Conservation (phyloP, 768 basidiomycete genomes). For the Chalciporus piperatus region DNA sequence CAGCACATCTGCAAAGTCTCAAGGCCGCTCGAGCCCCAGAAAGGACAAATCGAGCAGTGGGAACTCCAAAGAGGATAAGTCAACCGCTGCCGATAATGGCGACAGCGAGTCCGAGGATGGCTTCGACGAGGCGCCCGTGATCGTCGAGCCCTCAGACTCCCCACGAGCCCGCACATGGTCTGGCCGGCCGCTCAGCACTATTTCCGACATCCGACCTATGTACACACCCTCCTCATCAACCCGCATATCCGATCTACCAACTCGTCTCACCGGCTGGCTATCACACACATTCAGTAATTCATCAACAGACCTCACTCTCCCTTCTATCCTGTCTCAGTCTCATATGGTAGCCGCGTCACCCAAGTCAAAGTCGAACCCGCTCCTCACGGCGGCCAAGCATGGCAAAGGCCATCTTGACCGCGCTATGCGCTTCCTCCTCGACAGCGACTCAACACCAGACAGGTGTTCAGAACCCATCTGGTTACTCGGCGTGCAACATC, state of each 20-base stretch:
- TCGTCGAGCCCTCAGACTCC: slow-evolving; percentile 58
- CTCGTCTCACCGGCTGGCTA: slow-evolving; percentile 78
- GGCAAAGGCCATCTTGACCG: slow-evolving; percentile 78
- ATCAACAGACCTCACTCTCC: slow-evolving; percentile 68
- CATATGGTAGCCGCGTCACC: slow-evolving; percentile 35
- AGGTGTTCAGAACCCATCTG: slow-evolving; percentile 82
- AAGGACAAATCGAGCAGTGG: slow-evolving; percentile 38
- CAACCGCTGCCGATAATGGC: slow-evolving; percentile 13
- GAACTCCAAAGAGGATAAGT: slow-evolving; percentile 22
- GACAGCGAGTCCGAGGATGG: slow-evolving; percentile 34
- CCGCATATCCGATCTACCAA: slow-evolving; percentile 67
- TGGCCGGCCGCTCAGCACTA: slow-evolving; percentile 51
- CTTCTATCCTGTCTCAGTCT: slow-evolving; percentile 52
- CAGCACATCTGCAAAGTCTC: slow-evolving; percentile 31
- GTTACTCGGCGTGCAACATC: slow-evolving; percentile 82
- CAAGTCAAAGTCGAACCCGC: slow-evolving; percentile 45
- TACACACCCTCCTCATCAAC: slow-evolving; percentile 45
- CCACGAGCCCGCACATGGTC: slow-evolving; percentile 55
- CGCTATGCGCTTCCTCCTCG: slow-evolving; percentile 86
- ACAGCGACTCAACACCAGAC: slow-evolving; percentile 85
- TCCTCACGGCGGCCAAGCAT: slow-evolving; percentile 68
- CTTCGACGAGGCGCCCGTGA: slow-evolving; percentile 57
- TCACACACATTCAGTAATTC: slow-evolving; percentile 74
- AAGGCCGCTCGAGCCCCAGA: slow-evolving; percentile 20
- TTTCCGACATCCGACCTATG: slow-evolving; percentile 43